Base-by-base conservation (phyloP, 2,329 filamentous ascomycete genomes). In the Sporothrix pallida region DNA sequence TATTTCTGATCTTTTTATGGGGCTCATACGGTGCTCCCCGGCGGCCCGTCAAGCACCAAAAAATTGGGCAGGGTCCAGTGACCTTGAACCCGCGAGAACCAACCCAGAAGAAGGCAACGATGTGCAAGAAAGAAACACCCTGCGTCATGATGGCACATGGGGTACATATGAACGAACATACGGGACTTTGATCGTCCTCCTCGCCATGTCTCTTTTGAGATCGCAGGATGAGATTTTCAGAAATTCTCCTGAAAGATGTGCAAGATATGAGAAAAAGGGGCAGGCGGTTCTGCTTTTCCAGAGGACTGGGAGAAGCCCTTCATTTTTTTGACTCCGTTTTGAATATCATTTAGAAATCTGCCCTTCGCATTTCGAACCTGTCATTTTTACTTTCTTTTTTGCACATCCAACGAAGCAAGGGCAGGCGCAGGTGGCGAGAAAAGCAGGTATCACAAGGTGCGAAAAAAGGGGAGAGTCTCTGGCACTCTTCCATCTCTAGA, bases 1-100 rank as follows among this genome's bases (percentile, higher is more conserved):
- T 7, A 26, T 37, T 7, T 37, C 31, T 37, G 31, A 37, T 7
- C 20, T 31, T 23, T 70, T 70, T 70, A 70, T 56, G 67, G 67
- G 20, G 48, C 67, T 17, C 15, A 56, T 10, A 70, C 50, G 67
- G 67, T 70, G 48, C 50, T 70, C 31, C 67, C 65, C 50, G 67
- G 67, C 67, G 67, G 67, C 67, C 67, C 67, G 67, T 70, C 67
- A n/a, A 56, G 46, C 50, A 54, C 67, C 67, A 31, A 42, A 56
- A 42, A 37, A 7, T 44, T 20, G 58, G 58, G 15, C 58, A 44
- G 60, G 31, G 37, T 15, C 31, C 31, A 37, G 37, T 44, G 60
- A 44, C 31, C 37, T n/a, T 31, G 12, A 54, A 54, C 17, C 50
- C 31, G 31, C 31, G 17, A 9, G 50, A 54, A 54, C 26, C 26